Evolutionary conservation across 2,329 filamentous ascomycete genomes (phyloP).

Genomic region (Diplodia corticola): DNA sequence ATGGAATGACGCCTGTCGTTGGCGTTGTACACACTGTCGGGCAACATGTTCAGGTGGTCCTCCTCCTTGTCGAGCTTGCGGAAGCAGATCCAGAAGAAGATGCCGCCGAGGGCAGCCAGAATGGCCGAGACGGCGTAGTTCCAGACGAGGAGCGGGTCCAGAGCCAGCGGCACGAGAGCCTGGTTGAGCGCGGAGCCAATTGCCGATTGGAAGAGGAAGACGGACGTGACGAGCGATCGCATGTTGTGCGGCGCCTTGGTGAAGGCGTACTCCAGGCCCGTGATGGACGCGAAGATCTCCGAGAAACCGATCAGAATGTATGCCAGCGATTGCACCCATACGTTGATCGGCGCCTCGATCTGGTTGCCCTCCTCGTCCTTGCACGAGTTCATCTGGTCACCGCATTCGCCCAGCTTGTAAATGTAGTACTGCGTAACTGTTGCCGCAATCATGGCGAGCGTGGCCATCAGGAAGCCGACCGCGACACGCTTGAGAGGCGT

Average conservation of each 20-base stretch:
- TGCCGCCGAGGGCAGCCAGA: constrained; percentile 62
- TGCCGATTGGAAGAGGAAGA: constrained; percentile 71
- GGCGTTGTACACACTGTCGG: constrained; percentile 38
- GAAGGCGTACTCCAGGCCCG: constrained; percentile 73
- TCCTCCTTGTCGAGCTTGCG: constrained; percentile 65
- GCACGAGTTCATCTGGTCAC: constrained; percentile 57
- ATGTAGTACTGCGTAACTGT: constrained; percentile 59
- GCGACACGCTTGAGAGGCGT: constrained; percentile 57
- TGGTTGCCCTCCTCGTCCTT: constrained; percentile 36
- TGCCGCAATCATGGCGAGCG: constrained; percentile 51
- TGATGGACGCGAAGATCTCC: constrained; percentile 60
- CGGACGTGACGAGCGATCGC: constrained; percentile 70
- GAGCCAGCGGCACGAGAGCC: constrained; percentile 62
- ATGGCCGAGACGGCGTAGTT: constrained; percentile 68
- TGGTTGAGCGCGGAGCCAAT: constrained; percentile 70
- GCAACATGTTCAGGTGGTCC: constrained; percentile 66
- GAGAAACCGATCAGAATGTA: constrained; percentile 58
- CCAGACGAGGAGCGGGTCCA: constrained; percentile 68
- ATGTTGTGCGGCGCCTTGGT: constrained; percentile 78
- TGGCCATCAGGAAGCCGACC: constrained; percentile 51
- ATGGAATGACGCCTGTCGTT: constrained; percentile 32
- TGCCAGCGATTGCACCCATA: constrained; percentile 55
- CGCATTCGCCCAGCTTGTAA: constrained; percentile 64
- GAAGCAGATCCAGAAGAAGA: constrained; percentile 69
- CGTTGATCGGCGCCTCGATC: constrained; percentile 61